Evolutionary conservation across 164 flowering plant genomes (phyloP), one percentile per base, ranked within the genome.

Genomic region (Aristolochia fimbriata): DNA sequence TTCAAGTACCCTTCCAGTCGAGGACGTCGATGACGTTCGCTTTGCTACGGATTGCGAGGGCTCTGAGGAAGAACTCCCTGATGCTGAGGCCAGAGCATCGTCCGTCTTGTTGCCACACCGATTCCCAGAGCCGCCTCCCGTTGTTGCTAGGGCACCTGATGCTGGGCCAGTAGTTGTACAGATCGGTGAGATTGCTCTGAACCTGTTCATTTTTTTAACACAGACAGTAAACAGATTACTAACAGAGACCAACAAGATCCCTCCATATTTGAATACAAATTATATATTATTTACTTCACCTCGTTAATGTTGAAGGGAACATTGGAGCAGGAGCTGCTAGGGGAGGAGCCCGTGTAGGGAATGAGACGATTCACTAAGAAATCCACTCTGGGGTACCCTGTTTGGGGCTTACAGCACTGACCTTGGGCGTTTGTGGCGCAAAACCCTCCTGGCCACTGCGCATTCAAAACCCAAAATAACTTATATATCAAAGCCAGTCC

Each of bases 61-160:
- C 33, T 25, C n/a, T 58, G 12, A 15, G 23, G 47, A 58, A 58
- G 61, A 45, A 58, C 19, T 21, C 33, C 24, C 0, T 22, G 23
- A 21, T 15, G 20, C 13, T 45, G 0, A 46, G 27, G 9, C 61
- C 51, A 5, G 61, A 58, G 31, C 61, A 58, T 24, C 22, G 23
- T 12, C 61, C 61, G 27, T 58, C 47, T 9, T 1, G 22, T 43
- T 13, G n/a, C 61, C 61, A 58, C 8, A 30, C 51, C 15, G 23
- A 7, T 16, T 20, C 31, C 61, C 51, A 58, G 14, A 21, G 16
- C n/a, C 30, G 9, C n/a, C 15, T 7, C 8, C 61, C 61, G 27
- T 58, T 23, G 33, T 58, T 24, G 61, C 51, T 58, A 6, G 61
- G 61, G 33, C 61, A 58, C 61, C 23, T 58, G 50, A 58, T 22